Conservation (phyloP, 169 alveolate genomes). For the Plasmodium coatneyi region DNA sequence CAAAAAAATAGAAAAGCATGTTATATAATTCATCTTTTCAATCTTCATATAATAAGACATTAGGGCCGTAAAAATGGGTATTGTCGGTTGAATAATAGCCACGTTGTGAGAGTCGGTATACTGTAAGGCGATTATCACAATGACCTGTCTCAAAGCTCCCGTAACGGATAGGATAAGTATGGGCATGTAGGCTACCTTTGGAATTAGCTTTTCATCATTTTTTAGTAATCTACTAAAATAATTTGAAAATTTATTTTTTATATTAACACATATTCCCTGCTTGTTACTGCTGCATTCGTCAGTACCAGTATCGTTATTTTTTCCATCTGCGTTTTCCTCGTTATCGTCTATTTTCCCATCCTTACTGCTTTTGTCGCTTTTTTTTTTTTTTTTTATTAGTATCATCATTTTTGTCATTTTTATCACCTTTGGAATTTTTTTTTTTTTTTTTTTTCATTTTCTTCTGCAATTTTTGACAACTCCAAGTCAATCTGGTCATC, state of each 20-base stretch:
- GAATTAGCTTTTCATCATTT: slow-evolving; percentile 54
- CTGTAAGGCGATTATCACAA: slow-evolving; percentile 75
- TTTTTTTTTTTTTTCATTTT: background rate
- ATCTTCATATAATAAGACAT: slow-evolving; percentile 73
- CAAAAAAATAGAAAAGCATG: slow-evolving; percentile 64
- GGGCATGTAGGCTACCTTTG: slow-evolving; percentile 48
- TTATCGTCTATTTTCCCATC: background rate
- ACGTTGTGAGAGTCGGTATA: slow-evolving; percentile 74
- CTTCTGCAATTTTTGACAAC: background rate
- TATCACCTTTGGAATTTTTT: background rate
- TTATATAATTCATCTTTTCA: slow-evolving; percentile 71
- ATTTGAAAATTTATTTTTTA: slow-evolving; percentile 1
- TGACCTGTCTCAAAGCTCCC: slow-evolving; percentile 79
- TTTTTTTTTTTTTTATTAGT: background rate
- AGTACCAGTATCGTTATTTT: background rate
- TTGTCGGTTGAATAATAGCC: slow-evolving; percentile 76
- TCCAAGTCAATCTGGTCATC: background rate
- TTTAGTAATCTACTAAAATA: slow-evolving; percentile 17
- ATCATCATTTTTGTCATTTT: slow-evolving; percentile 2
- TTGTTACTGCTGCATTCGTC: background rate
- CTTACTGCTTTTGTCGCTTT: background rate
- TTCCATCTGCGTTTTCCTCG: background rate
- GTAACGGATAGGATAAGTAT: slow-evolving; percentile 56
- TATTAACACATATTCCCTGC: background rate
- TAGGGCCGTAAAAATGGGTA: slow-evolving; percentile 81